Evolutionary conservation across 129 eudicot species (phyloP).

Genomic region (Deinandra increscens): DNA sequence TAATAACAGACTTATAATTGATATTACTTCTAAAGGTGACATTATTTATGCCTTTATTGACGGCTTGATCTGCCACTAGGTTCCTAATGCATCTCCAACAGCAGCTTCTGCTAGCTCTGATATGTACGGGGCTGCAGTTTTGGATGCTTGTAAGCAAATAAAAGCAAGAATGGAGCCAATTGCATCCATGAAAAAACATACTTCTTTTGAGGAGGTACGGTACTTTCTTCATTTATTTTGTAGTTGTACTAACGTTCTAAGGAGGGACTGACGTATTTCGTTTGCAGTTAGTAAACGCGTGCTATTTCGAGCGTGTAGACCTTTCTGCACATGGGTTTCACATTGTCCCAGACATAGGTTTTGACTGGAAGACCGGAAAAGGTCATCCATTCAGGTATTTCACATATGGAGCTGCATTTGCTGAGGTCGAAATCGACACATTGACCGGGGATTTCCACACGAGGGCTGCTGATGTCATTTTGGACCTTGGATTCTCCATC

Average conservation of each 20-base stretch:
- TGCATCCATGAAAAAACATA: conserved; percentile 42
- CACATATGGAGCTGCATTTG: conserved; percentile 97
- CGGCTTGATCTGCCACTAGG: conserved; percentile 40
- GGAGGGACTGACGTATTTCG: neutral
- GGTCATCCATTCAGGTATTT: conserved; percentile 80
- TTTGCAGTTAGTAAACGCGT: conserved; percentile 63
- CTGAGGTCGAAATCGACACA: conserved; percentile 95
- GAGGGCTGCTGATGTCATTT: conserved; percentile 69
- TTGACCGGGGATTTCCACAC: conserved; percentile 94
- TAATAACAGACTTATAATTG: conserved; percentile 10
- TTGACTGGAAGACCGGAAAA: conserved; percentile 81
- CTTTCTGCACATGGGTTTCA: conserved; percentile 96
- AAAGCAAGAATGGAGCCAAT: conserved; percentile 92
- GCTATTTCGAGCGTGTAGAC: conserved; percentile 87
- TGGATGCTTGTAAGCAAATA: conserved; percentile 93
- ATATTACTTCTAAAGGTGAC: neutral
- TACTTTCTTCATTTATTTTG: neutral
- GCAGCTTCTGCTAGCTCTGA: conserved; percentile 99
- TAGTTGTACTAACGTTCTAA: neutral
- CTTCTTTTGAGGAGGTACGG: conserved; percentile 76
- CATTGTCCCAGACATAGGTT: conserved; percentile 80
- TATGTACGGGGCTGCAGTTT: conserved; percentile 95
- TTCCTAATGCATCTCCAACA: conserved; percentile 97
- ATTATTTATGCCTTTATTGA: conserved; percentile 5
- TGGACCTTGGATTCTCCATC: conserved; percentile 92